Evolutionary conservation across 2,329 filamentous ascomycete genomes (phyloP), one percentile per base, ranked within the genome.

Genomic region (Lojkania enalia): DNA sequence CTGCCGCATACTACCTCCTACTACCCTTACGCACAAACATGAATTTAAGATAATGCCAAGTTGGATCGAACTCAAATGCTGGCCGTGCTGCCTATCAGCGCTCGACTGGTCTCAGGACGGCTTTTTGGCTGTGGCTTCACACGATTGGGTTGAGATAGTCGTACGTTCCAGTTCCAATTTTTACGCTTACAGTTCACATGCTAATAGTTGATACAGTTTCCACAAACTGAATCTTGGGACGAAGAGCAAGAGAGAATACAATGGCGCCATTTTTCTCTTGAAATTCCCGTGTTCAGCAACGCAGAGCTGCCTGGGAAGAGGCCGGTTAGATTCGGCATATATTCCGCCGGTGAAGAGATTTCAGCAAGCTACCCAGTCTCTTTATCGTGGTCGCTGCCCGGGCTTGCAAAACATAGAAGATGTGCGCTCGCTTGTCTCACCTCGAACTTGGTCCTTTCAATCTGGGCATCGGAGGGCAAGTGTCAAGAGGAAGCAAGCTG

Each of bases 61-160:
- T 33, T 59, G 61, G 31, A 67, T 64, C 21, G 60, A 63, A 43
- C 49, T 70, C 15, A 56, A 53, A 18, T 70, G 76, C 42, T 80
- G 74, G 67, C 79, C 81, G 2, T 76, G 76, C 2, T 76, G 74
- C 46, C 63, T 72, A 19, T 69, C 79, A 53, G 79, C 77, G 37
- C 62, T 84, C n/a, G 71, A 74, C 39, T 85, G 82, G 80, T 84
- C 81, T 5, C 63, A 71, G 29, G 80, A 84, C 53, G 78, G 79
- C 35, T 76, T 79, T 37, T 71, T 85, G 33, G 81, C 80, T 5
- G 64, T 84, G 35, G 78, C 78, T 12, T 76, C 75, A 9, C 77
- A 78, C 39, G 80, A 84, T 55, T 68, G 73, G 49, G 73, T 83
- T 14, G 73, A 80, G 31, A 68, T 84, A 29, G 58, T 83, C 9